Base-by-base conservation (phyloP, 305 asterid species). In the Solanum chacoense region DNA sequence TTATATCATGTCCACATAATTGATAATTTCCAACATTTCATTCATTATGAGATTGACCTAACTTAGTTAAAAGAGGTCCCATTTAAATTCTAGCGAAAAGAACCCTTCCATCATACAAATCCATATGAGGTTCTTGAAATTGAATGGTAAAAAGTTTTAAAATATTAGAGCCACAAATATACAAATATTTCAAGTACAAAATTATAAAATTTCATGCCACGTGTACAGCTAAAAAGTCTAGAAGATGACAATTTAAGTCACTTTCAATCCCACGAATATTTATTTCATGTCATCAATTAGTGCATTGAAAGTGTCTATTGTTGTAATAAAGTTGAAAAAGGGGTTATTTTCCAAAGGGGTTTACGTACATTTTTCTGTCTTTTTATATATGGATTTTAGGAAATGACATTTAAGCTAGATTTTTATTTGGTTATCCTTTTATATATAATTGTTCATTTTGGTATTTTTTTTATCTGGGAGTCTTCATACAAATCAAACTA, bases 31-130 rank as follows among this genome's bases (percentile, higher is more conserved):
- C 40, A 83, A 50, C 31, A 28, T 34, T 80, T 29, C 59, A 88
- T 69, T 89, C 79, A 91, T 87, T 55, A 38, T 45, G 93, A 91
- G 87, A 42, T 89, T 90, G 92, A 89, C 92, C 45, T 18, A 73
- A 75, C 76, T 83, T 72, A n/a, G 85, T 87, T 26, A 26, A 59
- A 76, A 84, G 65, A 83, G 87, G 89, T 45, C 81, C 92, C 69
- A 34, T 84, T 80, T 31, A 8, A 38, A 86, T 88, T 22, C 59
- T 31, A 29, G 37, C 67, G n/a, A 45, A 83, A 50, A 83, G 6
- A 91, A 77, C 69, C n/a, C 37, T 74, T 87, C 85, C 78, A 89
- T 55, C 37, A 88, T 89, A 74, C 76, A 89, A 31, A 87, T 89
- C 89, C 59, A 90, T 35, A 35, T 35, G 67, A 18, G 7, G 69